phyloP scores from a whole-genome alignment of 768 basidiomycete genomes.

The Suillus subluteus region DNA sequence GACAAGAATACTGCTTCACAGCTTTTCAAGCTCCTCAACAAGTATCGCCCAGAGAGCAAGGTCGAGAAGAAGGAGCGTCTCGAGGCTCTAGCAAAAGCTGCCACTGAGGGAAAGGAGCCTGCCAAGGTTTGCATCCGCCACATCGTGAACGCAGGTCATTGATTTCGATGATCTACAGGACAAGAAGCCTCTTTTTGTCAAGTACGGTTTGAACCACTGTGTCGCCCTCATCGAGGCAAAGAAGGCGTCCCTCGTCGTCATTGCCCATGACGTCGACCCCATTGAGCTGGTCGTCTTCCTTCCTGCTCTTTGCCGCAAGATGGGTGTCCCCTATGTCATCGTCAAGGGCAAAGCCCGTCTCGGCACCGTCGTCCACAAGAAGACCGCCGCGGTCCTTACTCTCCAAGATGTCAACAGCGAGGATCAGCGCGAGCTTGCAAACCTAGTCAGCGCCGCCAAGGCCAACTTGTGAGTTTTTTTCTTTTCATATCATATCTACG shows the following conservation, averaged over 20 bases:
- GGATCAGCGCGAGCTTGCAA: slow-evolving; percentile 91
- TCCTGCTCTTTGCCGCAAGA: slow-evolving; percentile 98
- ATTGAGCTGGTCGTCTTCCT: slow-evolving; percentile 99
- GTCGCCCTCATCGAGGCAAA: slow-evolving; percentile 96
- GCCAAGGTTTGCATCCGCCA: slow-evolving; percentile 42
- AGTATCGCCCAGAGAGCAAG: slow-evolving; percentile 94
- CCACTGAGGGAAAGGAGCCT: slow-evolving; percentile 79
- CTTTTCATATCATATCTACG: neutral
- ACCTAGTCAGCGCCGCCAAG: slow-evolving; percentile 90
- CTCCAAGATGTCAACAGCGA: slow-evolving; percentile 95
- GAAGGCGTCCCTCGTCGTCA: slow-evolving; percentile 95
- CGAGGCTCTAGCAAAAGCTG: slow-evolving; percentile 70
- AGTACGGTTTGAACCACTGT: slow-evolving; percentile 96
- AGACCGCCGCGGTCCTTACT: slow-evolving; percentile 91
- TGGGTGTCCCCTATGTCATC: slow-evolving; percentile 98
- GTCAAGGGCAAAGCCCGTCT: slow-evolving; percentile 98
- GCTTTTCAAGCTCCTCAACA: slow-evolving; percentile 97
- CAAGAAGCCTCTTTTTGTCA: slow-evolving; percentile 95
- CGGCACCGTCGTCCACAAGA: slow-evolving; percentile 98
- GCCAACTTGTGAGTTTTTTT: slow-evolving; percentile 84
- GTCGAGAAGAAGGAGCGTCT: slow-evolving; percentile 98
- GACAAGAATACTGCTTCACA: slow-evolving; percentile 99
- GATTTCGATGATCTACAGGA: slow-evolving; percentile 47
- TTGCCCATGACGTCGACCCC: slow-evolving; percentile 98
- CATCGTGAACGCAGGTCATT: neutral